A percentile compares a stretch with the other conserved stretches of the same genome.
Evolutionary conservation across 805 yeast genomes (phyloP).

Genomic region (Saccharomyces kudriavzevii): DNA sequence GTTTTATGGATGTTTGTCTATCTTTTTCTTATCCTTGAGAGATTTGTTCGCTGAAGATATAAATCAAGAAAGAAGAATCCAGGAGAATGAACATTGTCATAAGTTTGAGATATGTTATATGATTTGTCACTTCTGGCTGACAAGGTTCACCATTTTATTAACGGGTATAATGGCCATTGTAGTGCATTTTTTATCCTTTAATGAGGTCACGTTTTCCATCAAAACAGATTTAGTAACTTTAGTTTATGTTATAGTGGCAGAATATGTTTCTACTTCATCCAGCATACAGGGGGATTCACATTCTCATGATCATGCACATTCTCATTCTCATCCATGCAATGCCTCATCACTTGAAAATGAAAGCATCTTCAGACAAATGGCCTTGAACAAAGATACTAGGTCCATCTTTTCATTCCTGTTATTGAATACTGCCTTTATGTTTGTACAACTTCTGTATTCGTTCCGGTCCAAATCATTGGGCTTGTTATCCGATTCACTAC

Average conservation of each 20-base stretch:
- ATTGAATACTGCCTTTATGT: slow-evolving; percentile 87
- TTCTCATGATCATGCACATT: slow-evolving; percentile 9
- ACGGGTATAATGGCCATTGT: slow-evolving; percentile 30
- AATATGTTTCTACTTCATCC: slow-evolving; percentile 4
- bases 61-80: background rate
- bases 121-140: slow-evolving; percentile 4
- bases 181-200: slow-evolving; percentile 31
- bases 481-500: slow-evolving; percentile 83
- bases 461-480: slow-evolving; percentile 90
- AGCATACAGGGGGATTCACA: slow-evolving; percentile 2
- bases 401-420: slow-evolving; percentile 83
- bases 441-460: slow-evolving; percentile 84
- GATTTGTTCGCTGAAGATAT: slow-evolving; percentile 13
- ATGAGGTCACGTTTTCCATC: slow-evolving; percentile 11
- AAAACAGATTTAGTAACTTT: slow-evolving; percentile 11
- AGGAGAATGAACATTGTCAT: background rate
- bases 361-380: slow-evolving; percentile 29
- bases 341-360: slow-evolving; percentile 1
- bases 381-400: slow-evolving; percentile 59
- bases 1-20: slow-evolving; percentile 23
- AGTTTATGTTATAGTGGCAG: slow-evolving; percentile 13
- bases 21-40: slow-evolving; percentile 22
- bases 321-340: slow-evolving; percentile 2
- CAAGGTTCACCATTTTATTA: slow-evolving; percentile 15
- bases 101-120: background rate